Evolutionary conservation across 768 basidiomycete species (phyloP).

Genomic region (Leccinum sublutescens): DNA sequence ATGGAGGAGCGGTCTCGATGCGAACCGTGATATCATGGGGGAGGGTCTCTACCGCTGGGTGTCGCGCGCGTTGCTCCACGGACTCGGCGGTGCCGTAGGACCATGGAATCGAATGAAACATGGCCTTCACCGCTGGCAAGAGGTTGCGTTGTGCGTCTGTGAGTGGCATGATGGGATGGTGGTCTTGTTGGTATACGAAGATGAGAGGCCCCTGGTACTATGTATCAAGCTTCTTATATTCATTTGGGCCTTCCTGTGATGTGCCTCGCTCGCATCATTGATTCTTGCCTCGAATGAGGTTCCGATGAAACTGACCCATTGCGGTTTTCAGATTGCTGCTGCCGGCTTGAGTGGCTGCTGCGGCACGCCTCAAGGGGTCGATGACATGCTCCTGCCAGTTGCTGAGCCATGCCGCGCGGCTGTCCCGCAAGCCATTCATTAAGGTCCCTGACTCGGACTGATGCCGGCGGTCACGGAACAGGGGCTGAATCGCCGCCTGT

Average conservation of each 20-base stretch:
- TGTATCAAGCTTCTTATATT: neutral
- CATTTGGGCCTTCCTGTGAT: neutral
- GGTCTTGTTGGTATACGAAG: neutral
- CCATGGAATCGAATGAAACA: neutral
- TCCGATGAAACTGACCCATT: no score
- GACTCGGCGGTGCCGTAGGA: neutral
- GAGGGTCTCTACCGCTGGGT: neutral
- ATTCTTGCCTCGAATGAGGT: neutral
- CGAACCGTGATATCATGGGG: constrained; percentile 12
- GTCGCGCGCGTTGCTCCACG: constrained; percentile 13
- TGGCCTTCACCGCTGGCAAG: neutral
- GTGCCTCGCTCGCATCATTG: neutral
- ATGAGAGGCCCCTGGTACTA: neutral
- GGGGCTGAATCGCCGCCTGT: no score
- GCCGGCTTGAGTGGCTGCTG: no score
- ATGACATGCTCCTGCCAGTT: no score
- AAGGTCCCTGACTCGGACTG: no score
- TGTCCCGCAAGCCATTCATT: no score
- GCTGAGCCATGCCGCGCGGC: no score
- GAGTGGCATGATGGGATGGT: constrained; percentile 10
- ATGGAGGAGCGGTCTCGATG: constrained; percentile 20
- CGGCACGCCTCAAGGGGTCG: no score
- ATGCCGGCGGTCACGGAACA: no score
- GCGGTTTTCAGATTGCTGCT: no score
- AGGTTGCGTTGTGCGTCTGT: constrained; percentile 15